Evolutionary conservation across 352 stramenopile species (phyloP), one percentile per base, ranked within the genome.

Genomic region (Aphanomyces invadans): DNA sequence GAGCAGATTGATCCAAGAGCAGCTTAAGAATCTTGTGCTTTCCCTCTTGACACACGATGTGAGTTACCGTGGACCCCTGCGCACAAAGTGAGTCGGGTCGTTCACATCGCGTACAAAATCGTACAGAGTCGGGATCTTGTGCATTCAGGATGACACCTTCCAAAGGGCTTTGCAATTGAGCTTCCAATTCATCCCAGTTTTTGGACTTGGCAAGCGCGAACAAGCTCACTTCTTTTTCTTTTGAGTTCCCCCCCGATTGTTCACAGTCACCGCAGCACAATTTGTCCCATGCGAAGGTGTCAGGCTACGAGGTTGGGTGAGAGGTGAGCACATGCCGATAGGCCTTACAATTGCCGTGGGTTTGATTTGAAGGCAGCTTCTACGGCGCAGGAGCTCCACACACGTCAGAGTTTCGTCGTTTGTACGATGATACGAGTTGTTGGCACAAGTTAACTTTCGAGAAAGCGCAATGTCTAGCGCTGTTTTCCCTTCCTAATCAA

Each of bases 181-280:
- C 26, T 57, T 67, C 29, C 9, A 67, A 21, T 4, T 56, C 28
- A 4, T 60, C 60, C 60, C 60, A 67, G 10, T 23, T 32, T 17
- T 36, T 59, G 31, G 48, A 33, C 39, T 67, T 36, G 29, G 60
- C 38, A 9, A 67, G 32, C 31, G 19, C 45, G 1, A 32, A 39
- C 49, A 57, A 52, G 31, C 60, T 57, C 21, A 63, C 55, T 7
- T 51, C 55, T 26, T 63, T 45, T n/a, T 57, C 49, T 9, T 57
- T 57, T n/a, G 44, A 52, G 44, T n/a, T 26, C 9, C 5, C 12
- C 23, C n/a, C 28, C 36, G 45, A 31, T 12, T 28, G 29, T 23
- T 67, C 45, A 45, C 60, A 67, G 49, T 67, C 60, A 7, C 60
- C 60, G 44, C 26, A 51, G 31, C 60, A 67, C 19, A 36, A 25